Evolutionary conservation across 2,329 filamentous ascomycete species (phyloP), one percentile per base, ranked within the genome.

Genomic region (Simplicillium aogashimaense): DNA sequence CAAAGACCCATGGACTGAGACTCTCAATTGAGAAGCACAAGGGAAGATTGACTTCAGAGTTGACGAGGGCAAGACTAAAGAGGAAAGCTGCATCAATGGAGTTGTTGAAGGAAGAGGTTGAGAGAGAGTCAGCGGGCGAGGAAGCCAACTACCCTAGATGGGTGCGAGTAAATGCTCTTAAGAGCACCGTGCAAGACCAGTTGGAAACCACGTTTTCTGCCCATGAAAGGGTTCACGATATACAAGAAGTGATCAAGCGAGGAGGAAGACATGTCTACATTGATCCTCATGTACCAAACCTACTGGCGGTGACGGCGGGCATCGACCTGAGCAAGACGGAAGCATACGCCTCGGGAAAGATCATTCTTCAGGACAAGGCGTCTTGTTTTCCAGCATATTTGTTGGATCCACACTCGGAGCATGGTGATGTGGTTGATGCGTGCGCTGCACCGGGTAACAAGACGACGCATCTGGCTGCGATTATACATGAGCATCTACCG

Each of bases 371-470:
- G 58, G 92, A 97, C 55, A 97, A 95, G 60, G 90, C 92, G 0
- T 95, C 89, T 1, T 98, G 92, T 56, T 95, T 98, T 53, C 92
- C 92, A 0, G 92, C 90, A 1, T 92, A 92, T 55, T 68, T 98
- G 3, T 67, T 98, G 0, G 72, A 94, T 38, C 78, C 83, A 1
- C 65, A 64, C 0, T 65, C 76, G 8, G 67, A 75, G 42, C 76
- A 82, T 47, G 86, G 86, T 17, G 79, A 92, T 53, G 68, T 94
- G 8, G 76, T 97, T n/a, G 92, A 98, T 59, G 86, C 86, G 0
- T 97, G 90, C 57, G 86, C 92, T 0, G 92, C 92, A 1, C 92
- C 92, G 2, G 92, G 92, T 6, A 98, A 98, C 60, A 98, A 98
- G 64, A 97, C 92, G 1, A 97, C 90, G 7, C 92, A 97, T 58